Conservation (phyloP, 2,329 filamentous ascomycete species). For the Aspergillus niger region DNA sequence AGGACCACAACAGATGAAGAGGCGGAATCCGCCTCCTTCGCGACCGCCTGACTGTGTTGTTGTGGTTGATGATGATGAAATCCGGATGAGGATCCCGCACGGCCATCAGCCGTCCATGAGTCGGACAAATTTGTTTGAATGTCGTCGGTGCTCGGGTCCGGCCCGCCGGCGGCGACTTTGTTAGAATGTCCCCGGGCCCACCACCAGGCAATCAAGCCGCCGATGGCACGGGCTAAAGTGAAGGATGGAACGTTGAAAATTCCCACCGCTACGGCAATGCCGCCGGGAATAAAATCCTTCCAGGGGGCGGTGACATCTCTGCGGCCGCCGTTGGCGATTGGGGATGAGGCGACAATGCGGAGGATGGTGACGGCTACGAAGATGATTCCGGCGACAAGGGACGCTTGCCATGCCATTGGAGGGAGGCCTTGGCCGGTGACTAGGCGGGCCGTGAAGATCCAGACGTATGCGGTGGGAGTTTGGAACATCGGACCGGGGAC, state of each 20-base stretch:
- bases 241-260: slow-evolving; percentile 99
- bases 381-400: slow-evolving; percentile 70
- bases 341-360: slow-evolving; percentile 59
- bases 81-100: background rate
- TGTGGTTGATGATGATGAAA: slow-evolving; percentile 32
- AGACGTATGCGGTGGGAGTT: slow-evolving; percentile 92
- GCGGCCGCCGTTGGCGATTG: slow-evolving; percentile 32
- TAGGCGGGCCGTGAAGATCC: slow-evolving; percentile 93
- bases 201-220: slow-evolving; percentile 75
- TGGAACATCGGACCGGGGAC: slow-evolving; percentile 90
- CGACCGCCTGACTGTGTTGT: background rate
- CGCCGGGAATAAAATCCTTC: slow-evolving; percentile 80
- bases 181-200: slow-evolving; percentile 60
- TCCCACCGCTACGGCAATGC: slow-evolving; percentile 93
- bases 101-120: background rate
- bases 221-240: slow-evolving; percentile 82
- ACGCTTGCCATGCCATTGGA: slow-evolving; percentile 78
- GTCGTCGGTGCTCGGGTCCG: background rate
- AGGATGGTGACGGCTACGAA: slow-evolving; percentile 72
- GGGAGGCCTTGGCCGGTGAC: slow-evolving; percentile 90
- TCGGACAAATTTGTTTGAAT: background rate
- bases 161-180: slow-evolving; percentile 16
- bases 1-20: slow-evolving; percentile 78
- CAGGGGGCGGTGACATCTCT: slow-evolving; percentile 54
- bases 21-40: slow-evolving; percentile 36